These are phyloP conservation scores for Tripterygium wilfordii DNA, from an alignment of 177 flowering plant genomes.

Conservation along the genomic window DNA sequence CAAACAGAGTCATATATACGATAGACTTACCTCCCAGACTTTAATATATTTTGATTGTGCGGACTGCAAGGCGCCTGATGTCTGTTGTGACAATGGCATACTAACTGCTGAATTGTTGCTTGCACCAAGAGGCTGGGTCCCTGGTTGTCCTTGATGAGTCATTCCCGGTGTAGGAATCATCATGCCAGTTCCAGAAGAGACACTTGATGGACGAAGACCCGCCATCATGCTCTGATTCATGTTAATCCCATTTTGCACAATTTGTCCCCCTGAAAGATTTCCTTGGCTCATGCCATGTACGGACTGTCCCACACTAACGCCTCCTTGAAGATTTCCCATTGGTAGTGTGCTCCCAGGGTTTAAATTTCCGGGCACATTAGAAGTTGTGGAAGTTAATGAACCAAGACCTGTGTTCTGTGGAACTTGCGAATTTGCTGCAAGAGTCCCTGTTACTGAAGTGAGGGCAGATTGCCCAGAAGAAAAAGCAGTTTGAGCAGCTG, in stretches of 20 bases:
- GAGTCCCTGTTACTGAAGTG: conserved; percentile 43
- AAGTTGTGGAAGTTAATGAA: conserved; percentile 50
- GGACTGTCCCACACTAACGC: conserved; percentile 58
- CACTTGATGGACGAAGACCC: conserved; percentile 43
- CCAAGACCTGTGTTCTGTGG: conserved; percentile 51
- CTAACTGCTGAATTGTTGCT: conserved; percentile 48
- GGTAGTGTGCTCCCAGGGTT: conserved; percentile 62
- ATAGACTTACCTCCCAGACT: conserved; percentile 98
- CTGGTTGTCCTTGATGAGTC: conserved; percentile 57
- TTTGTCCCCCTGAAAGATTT: conserved; percentile 57
- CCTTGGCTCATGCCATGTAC: conserved; percentile 63
- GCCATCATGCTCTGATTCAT: conserved; percentile 64
- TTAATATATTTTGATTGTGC: conserved; percentile 82
- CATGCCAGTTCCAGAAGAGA: conserved; percentile 59
- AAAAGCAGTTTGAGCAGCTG: conserved; percentile 55
- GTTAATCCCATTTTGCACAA: conserved; percentile 63
- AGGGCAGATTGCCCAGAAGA: conserved; percentile 63
- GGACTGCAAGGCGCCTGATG: conserved; percentile 46
- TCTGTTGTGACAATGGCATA: conserved; percentile 59
- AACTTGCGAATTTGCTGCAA: conserved; percentile 52
- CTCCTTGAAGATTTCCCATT: conserved; percentile 54
- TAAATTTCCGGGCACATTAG: conserved; percentile 57
- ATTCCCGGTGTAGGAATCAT: conserved; percentile 96
- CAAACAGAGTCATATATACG: too few species aligned
- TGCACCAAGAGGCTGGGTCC: conserved; percentile 51